A percentile compares a stretch with the other conserved stretches of the same genome.
Conservation (phyloP, 2,329 filamentous ascomycete genomes). For the Alternaria longipes region DNA sequence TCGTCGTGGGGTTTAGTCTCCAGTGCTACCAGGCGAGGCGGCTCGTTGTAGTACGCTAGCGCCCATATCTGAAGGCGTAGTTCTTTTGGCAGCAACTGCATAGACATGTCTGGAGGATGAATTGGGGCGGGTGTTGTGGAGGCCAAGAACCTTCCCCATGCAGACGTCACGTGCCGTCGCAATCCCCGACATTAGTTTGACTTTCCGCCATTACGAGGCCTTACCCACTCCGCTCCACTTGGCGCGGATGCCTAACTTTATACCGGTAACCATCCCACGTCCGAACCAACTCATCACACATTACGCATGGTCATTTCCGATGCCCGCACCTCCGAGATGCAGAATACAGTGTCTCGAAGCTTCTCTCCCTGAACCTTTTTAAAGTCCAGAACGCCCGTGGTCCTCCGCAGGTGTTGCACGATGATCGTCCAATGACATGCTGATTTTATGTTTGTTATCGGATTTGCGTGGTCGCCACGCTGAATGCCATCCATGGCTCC, state of each 20-base stretch:
- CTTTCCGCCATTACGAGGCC: conserved; percentile 16
- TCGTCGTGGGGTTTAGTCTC: conserved; percentile 26
- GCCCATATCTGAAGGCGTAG: conserved; percentile 36
- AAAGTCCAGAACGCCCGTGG: neutral
- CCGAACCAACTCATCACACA: conserved; percentile 3
- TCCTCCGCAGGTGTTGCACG: neutral
- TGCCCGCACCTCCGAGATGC: neutral
- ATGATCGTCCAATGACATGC: neutral
- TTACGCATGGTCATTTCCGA: conserved; percentile 2
- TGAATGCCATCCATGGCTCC: conserved; percentile 3
- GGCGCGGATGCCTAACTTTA: conserved; percentile 15
- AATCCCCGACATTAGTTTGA: conserved; percentile 8
- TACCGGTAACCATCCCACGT: conserved; percentile 14
- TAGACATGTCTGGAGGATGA: conserved; percentile 23
- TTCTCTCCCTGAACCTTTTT: neutral
- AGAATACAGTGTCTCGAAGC: conserved; percentile 9
- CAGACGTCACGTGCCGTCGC: conserved; percentile 11
- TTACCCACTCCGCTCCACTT: conserved; percentile 19
- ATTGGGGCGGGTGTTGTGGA: conserved; percentile 1
- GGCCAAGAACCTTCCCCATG: conserved; percentile 6
- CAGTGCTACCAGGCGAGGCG: conserved; percentile 31
- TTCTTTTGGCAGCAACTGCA: conserved; percentile 33
- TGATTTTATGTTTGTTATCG: neutral
- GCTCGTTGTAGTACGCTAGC: conserved; percentile 27
- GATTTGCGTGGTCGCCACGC: conserved; percentile 6